Conservation (phyloP, 2,329 filamentous ascomycete species). For the Colletotrichum sp. region DNA sequence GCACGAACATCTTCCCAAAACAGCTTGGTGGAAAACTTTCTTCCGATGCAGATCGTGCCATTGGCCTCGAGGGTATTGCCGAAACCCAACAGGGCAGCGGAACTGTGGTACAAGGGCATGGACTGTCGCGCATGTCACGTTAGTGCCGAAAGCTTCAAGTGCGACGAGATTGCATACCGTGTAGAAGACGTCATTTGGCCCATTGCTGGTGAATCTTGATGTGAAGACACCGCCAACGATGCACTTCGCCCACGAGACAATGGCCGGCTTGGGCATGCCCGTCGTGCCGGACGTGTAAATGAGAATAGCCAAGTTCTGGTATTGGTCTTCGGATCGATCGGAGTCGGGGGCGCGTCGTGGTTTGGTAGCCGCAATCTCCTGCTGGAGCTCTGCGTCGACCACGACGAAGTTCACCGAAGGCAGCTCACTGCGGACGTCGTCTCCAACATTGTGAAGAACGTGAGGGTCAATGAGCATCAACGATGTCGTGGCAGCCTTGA, state of each 20-base stretch:
- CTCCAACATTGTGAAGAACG: slow-evolving; percentile 59
- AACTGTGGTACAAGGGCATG: slow-evolving; percentile 90
- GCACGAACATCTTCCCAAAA: slow-evolving; percentile 82
- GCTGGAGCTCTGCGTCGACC: slow-evolving; percentile 63
- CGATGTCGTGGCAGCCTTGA: slow-evolving; percentile 69
- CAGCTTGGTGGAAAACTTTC: slow-evolving; percentile 76
- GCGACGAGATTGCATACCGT: slow-evolving; percentile 57
- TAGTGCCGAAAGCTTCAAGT: background rate
- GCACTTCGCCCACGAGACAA: slow-evolving; percentile 75
- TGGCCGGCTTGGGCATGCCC: slow-evolving; percentile 80
- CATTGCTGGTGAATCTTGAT: slow-evolving; percentile 61
- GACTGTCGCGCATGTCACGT: slow-evolving; percentile 50
- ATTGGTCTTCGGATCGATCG: slow-evolving; percentile 53
- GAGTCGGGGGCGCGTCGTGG: slow-evolving; percentile 64
- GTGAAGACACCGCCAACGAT: slow-evolving; percentile 59
- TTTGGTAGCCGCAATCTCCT: slow-evolving; percentile 55
- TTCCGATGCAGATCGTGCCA: slow-evolving; percentile 73
- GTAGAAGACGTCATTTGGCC: slow-evolving; percentile 72
- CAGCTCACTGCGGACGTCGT: slow-evolving; percentile 60
- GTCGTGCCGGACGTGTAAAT: slow-evolving; percentile 91
- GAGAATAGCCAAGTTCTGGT: slow-evolving; percentile 69
- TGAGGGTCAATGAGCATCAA: slow-evolving; percentile 73
- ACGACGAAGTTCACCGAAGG: slow-evolving; percentile 62
- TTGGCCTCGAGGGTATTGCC: slow-evolving; percentile 63
- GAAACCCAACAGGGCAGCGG: slow-evolving; percentile 75